phyloP scores from a whole-genome alignment of 768 basidiomycete species.

The Antrodiella citrinella region DNA sequence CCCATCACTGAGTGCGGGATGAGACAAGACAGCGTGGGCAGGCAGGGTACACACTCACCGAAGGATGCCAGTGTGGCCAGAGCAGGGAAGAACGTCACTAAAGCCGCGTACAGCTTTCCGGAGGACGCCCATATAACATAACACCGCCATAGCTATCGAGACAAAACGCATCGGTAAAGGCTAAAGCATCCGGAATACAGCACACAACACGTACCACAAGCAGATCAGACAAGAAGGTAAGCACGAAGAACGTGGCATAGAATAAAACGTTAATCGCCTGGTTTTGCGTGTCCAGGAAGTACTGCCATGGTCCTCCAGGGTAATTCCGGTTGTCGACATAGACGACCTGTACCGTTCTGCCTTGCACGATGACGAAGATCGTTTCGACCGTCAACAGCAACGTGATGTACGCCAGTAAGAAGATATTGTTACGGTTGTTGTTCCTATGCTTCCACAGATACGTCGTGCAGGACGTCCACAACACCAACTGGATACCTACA shows the following conservation, averaged over 20 bases:
- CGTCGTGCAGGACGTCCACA: constrained; percentile 27
- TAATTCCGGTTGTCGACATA: constrained; percentile 20
- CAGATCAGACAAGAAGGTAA: constrained; percentile 35
- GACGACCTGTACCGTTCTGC: constrained; percentile 24
- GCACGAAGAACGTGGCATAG: constrained; percentile 32
- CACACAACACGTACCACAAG: constrained; percentile 35
- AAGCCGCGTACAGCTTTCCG: constrained; percentile 23
- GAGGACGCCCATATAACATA: constrained; percentile 37
- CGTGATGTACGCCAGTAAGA: constrained; percentile 32
- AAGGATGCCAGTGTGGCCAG: constrained; percentile 32
- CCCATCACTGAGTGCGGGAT: constrained; percentile 32
- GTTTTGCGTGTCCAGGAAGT: constrained; percentile 34
- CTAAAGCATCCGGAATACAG: too few species aligned
- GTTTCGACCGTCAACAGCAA: constrained; percentile 30
- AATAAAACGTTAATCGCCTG: constrained; percentile 36
- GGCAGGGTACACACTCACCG: constrained; percentile 23
- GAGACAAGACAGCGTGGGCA: too few species aligned
- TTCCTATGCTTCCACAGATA: constrained; percentile 31
- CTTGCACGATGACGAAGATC: constrained; percentile 30
- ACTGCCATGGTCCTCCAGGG: constrained; percentile 32
- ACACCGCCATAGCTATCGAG: constrained; percentile 35
- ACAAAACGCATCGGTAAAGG: too few species aligned
- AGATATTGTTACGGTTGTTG: constrained; percentile 19
- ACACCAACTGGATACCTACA: constrained; percentile 31
- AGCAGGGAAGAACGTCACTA: constrained; percentile 28